Evolutionary conservation across 495 filamentous ascomycete species (phyloP).

Genomic region (Jackrogersella multiformis): DNA sequence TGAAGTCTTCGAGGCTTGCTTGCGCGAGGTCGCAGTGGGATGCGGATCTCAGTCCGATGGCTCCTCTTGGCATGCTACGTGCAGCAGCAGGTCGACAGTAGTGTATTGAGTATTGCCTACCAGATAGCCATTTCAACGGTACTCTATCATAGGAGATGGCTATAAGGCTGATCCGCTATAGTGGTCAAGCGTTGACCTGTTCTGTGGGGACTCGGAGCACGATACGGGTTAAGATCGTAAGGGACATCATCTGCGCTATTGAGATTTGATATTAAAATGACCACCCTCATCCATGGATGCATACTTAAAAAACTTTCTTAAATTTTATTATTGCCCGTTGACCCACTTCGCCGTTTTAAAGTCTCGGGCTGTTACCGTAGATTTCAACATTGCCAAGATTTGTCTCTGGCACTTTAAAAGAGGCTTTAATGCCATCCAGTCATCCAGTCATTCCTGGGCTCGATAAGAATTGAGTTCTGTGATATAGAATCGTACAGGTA

Average conservation of each 20-base stretch:
- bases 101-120: no score
- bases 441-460: no score
- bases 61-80: not conserved
- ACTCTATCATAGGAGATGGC: no score
- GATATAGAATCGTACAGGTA: not conserved
- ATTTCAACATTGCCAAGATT: not conserved
- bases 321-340: no score
- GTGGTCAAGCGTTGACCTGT: not conserved
- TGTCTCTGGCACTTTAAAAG: not conserved
- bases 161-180: conserved; percentile 29
- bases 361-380: no score
- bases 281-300: not conserved
- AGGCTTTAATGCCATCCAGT: no score
- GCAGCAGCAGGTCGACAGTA: not conserved
- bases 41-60: conserved; percentile 16
- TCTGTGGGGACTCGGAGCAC: not conserved
- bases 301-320: no score
- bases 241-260: not conserved
- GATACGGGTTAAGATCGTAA: not conserved
- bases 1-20: conserved; percentile 5
- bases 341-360: no score
- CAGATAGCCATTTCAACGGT: no score
- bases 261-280: not conserved
- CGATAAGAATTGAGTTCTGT: no score
- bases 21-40: conserved; percentile 14